Evolutionary conservation across 129 eudicot species (phyloP).

Genomic region (Pseudognaphalium luteoalbum): DNA sequence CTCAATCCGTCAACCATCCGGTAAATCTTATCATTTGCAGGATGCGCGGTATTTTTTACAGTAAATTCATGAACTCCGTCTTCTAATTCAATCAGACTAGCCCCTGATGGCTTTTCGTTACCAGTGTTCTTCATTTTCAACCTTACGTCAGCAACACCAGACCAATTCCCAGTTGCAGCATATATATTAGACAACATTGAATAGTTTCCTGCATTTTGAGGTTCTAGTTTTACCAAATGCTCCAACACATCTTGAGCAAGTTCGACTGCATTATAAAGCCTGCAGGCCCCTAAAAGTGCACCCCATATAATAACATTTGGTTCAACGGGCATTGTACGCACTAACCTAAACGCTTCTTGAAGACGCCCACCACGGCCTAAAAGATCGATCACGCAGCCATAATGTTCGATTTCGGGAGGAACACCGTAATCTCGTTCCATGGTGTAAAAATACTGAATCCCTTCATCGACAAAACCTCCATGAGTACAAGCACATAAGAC

Average conservation of each 20-base stretch:
- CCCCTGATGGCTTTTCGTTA: constrained; percentile 64
- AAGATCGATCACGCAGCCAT: constrained; percentile 88
- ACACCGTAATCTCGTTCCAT: constrained; percentile 74
- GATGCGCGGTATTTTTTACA: constrained; percentile 65
- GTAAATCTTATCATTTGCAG: constrained; percentile 58
- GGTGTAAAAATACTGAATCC: constrained; percentile 56
- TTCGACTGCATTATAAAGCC: constrained; percentile 65
- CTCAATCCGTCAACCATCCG: constrained; percentile 62
- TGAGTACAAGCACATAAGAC: constrained; percentile 84
- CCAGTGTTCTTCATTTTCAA: constrained; percentile 56
- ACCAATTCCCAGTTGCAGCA: constrained; percentile 84
- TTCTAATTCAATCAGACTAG: constrained; percentile 65
- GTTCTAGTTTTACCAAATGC: constrained; percentile 61
- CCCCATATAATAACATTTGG: constrained; percentile 90
- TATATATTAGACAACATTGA: constrained; percentile 74
- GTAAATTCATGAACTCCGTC: constrained; percentile 72
- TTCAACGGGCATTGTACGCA: constrained; percentile 72
- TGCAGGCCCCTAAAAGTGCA: constrained; percentile 82
- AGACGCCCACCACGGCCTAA: constrained; percentile 84
- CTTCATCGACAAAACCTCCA: constrained; percentile 62
- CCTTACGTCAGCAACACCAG: constrained; percentile 55
- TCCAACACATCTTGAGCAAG: constrained; percentile 64
- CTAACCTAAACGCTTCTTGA: constrained; percentile 70
- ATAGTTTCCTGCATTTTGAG: constrained; percentile 57
- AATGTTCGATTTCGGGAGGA: constrained; percentile 77